Percentiles rank a stretch among this genome's conserved stretches.
These are phyloP conservation scores for Lachnellula hyalina DNA, from an alignment of 2,329 filamentous ascomycete genomes.

Conservation along the genomic window DNA sequence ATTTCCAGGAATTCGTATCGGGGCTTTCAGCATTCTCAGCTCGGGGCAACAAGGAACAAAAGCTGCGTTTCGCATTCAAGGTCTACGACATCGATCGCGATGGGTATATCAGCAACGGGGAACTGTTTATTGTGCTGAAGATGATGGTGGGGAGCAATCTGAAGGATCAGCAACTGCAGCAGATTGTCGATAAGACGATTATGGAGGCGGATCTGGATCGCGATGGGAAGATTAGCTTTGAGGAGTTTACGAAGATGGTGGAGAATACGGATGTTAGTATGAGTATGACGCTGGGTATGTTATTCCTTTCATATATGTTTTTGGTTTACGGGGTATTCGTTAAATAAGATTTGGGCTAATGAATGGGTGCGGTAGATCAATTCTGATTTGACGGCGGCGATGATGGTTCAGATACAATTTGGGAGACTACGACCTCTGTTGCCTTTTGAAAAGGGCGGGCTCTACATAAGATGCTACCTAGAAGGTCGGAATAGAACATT, in stretches of 20 bases:
- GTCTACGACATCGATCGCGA: constrained; percentile 99
- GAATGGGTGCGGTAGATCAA: constrained; percentile 20
- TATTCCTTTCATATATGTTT: neutral
- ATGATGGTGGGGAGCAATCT: constrained; percentile 99
- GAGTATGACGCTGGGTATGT: constrained; percentile 67
- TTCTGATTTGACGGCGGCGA: constrained; percentile 15
- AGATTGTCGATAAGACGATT: constrained; percentile 99
- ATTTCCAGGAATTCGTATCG: constrained; percentile 98
- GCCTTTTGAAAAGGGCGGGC: neutral
- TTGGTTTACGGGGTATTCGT: neutral
- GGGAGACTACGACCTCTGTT: neutral
- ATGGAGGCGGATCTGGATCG: constrained; percentile 97
- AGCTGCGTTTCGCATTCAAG: constrained; percentile 96
- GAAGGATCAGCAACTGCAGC: constrained; percentile 97
- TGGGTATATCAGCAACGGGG: constrained; percentile 97
- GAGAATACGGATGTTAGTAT: constrained; percentile 82
- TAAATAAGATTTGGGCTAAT: too few species aligned
- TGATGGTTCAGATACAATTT: neutral
- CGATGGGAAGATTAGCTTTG: constrained; percentile 97
- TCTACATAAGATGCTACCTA: neutral
- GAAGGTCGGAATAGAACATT: neutral
- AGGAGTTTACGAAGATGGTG: constrained; percentile 98
- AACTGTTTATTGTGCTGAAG: constrained; percentile 98
- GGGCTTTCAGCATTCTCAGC: constrained; percentile 92
- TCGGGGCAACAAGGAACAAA: constrained; percentile 99